Conservation (phyloP, 805 yeast genomes). For the Huiozyma sinensis region DNA sequence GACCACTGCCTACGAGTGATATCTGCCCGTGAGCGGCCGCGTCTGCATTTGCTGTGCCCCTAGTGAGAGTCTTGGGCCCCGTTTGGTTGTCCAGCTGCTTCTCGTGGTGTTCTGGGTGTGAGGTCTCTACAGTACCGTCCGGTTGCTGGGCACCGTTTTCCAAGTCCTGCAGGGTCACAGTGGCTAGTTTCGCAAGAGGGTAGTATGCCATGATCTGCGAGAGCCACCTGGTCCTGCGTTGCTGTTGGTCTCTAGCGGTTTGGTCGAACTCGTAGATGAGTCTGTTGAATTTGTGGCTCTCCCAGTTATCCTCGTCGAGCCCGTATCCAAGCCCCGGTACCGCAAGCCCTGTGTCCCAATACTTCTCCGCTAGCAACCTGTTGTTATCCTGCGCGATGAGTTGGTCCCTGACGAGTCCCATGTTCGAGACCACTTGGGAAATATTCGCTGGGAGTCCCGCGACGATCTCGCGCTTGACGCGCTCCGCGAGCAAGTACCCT, state of each 20-base stretch:
- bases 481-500: conserved; percentile 77
- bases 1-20: conserved; percentile 88
- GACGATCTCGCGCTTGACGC: conserved; percentile 66
- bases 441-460: conserved; percentile 57
- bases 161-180: conserved; percentile 39
- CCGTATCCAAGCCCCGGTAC: conserved; percentile 27
- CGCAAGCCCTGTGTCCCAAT: conserved; percentile 9
- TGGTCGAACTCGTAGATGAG: conserved; percentile 51
- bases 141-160: conserved; percentile 1
- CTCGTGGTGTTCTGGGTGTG: background rate
- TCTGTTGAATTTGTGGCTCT: conserved; percentile 45
- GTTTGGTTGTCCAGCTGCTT: background rate
- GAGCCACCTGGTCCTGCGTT: conserved; percentile 69
- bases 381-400: conserved; percentile 43
- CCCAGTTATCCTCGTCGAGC: conserved; percentile 60
- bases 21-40: conserved; percentile 40
- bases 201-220: conserved; percentile 85
- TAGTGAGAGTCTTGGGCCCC: background rate
- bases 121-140: background rate
- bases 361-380: conserved; percentile 20
- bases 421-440: conserved; percentile 53
- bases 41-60: background rate
- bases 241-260: conserved; percentile 40
- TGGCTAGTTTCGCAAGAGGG: conserved; percentile 58
- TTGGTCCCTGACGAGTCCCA: conserved; percentile 53